phyloP scores from a whole-genome alignment of 768 basidiomycete species.

The Chlorophyllum brunneum region DNA sequence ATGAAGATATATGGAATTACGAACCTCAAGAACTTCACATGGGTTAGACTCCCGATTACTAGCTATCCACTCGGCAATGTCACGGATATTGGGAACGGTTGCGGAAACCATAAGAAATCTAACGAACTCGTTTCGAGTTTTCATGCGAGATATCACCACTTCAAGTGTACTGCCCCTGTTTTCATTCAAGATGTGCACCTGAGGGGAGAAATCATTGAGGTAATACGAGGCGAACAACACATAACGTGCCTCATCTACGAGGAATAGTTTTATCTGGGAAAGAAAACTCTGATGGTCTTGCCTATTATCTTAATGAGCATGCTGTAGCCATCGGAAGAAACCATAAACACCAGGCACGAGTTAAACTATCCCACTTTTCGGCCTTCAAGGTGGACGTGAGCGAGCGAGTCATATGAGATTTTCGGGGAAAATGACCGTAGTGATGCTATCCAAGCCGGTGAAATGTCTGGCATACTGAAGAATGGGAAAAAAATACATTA shows the following conservation, averaged over 20 bases:
- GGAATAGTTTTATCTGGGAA: slow-evolving; percentile 70
- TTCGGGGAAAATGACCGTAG: slow-evolving; percentile 50
- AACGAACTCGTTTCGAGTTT: slow-evolving; percentile 59
- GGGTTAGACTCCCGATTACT: slow-evolving; percentile 25
- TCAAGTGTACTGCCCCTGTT: slow-evolving; percentile 88
- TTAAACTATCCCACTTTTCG: slow-evolving; percentile 96
- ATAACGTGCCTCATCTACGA: slow-evolving; percentile 79
- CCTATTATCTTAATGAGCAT: slow-evolving; percentile 30
- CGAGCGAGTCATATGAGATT: not conserved
- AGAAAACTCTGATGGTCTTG: slow-evolving; percentile 61
- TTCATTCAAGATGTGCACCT: slow-evolving; percentile 95
- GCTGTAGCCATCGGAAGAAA: not conserved
- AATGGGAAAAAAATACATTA: slow-evolving; percentile 56
- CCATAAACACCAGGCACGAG: slow-evolving; percentile 80
- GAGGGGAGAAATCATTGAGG: not conserved
- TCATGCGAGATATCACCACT: slow-evolving; percentile 94
- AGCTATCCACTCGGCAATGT: slow-evolving; percentile 88
- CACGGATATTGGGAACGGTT: slow-evolving; percentile 89
- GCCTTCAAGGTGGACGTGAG: slow-evolving; percentile 42
- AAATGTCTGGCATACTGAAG: slow-evolving; percentile 1
- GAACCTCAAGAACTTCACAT: slow-evolving; percentile 70
- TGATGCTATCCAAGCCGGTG: slow-evolving; percentile 45
- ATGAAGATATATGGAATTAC: not conserved
- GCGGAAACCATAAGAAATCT: slow-evolving; percentile 91
- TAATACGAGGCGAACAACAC: not conserved